Conservation (phyloP, 2,329 filamentous ascomycete genomes). For the Arthrobotrys musiformis region DNA sequence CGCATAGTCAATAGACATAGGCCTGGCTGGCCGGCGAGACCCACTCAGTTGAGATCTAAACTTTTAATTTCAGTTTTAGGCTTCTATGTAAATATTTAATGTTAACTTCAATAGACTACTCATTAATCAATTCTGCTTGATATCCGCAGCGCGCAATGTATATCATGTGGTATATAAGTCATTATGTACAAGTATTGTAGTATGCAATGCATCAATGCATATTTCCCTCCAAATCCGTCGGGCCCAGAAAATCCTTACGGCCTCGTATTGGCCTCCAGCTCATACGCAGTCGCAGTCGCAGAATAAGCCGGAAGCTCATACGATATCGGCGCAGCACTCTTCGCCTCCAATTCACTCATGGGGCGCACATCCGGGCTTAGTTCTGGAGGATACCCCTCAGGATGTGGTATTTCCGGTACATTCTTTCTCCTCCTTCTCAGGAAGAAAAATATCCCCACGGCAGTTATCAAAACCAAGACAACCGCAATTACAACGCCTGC, state of each 20-base stretch:
- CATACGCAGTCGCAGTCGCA: background rate
- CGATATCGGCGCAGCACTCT: background rate
- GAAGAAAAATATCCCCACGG: background rate
- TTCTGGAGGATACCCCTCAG: background rate
- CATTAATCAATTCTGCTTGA: no score
- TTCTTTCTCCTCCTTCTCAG: background rate
- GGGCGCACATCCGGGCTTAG: background rate
- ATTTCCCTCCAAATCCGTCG: no score
- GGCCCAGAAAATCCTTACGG: background rate
- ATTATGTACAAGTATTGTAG: no score
- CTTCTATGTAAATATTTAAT: no score
- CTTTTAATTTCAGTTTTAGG: no score
- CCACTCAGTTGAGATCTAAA: no score
- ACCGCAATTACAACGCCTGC: background rate
- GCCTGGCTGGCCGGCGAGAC: no score
- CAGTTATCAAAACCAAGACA: background rate
- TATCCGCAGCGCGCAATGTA: no score
- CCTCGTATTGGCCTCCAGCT: background rate
- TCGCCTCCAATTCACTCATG: slow-evolving; percentile 7
- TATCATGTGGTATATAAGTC: no score
- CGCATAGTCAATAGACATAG: no score
- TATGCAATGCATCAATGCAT: no score
- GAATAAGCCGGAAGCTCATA: background rate
- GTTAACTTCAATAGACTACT: no score
- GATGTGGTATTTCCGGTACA: slow-evolving; percentile 10